A percentile compares a stretch with the other conserved stretches of the same genome.
Evolutionary conservation across 2,329 filamentous ascomycete species (phyloP).

Genomic region (Verticillium alfalfae): DNA sequence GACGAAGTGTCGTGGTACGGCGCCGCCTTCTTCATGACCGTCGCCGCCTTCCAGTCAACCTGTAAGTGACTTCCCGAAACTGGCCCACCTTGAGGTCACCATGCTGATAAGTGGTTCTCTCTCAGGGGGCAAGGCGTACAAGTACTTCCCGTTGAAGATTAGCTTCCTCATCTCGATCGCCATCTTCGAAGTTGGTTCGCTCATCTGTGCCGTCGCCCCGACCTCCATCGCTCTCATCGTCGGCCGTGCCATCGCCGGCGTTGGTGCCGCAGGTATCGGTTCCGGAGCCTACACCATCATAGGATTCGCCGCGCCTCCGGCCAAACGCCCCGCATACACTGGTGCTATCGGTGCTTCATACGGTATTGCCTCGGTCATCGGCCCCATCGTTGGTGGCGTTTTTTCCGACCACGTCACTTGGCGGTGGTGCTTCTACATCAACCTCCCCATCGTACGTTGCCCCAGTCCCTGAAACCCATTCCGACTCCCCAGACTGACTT

Average conservation of each 20-base stretch:
- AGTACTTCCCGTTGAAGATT: slow-evolving; percentile 37
- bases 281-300: slow-evolving; percentile 43
- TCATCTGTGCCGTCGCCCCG: slow-evolving; percentile 44
- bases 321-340: slow-evolving; percentile 28
- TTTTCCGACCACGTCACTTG: slow-evolving; percentile 30
- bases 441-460: slow-evolving; percentile 28
- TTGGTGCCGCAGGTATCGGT: slow-evolving; percentile 44
- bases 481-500: background rate
- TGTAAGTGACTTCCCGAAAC: slow-evolving; percentile 5
- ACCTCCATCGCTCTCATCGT: slow-evolving; percentile 42
- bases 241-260: slow-evolving; percentile 43
- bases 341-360: slow-evolving; percentile 35
- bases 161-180: slow-evolving; percentile 40
- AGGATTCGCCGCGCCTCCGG: slow-evolving; percentile 31
- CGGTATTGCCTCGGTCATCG: slow-evolving; percentile 35
- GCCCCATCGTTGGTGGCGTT: slow-evolving; percentile 28
- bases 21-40: slow-evolving; percentile 34
- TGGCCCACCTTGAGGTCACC: background rate
- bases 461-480: background rate
- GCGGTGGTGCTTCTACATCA: slow-evolving; percentile 34
- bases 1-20: slow-evolving; percentile 47
- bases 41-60: slow-evolving; percentile 31
- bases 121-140: slow-evolving; percentile 38
- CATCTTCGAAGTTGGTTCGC: slow-evolving; percentile 49
- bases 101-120: slow-evolving; percentile 29